Base-by-base conservation (phyloP, 495 filamentous ascomycete species). In the Neurospora sp. region DNA sequence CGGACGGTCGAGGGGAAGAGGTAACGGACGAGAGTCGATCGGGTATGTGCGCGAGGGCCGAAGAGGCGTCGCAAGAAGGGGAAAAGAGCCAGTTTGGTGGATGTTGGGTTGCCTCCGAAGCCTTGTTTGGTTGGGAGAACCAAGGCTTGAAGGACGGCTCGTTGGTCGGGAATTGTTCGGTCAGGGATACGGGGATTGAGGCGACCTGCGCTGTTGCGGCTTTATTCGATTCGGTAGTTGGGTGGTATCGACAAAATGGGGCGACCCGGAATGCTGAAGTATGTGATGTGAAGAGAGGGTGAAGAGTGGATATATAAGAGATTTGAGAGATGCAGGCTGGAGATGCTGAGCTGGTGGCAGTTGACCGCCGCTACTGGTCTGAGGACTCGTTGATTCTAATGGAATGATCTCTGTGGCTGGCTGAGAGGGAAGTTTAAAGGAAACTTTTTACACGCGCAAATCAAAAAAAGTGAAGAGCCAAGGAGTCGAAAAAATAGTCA, bases 1-100 rank as follows among this genome's bases (percentile, higher is more conserved):
- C 53, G 53, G 53, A 61, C 53, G 27, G 53, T 65, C 72, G 83
- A 81, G 6, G 90, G 89, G 73, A 90, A 87, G 69, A 90, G 79
- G 73, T 83, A 85, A 27, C 88, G 88, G 71, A 92, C 80, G 71
- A 94, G 83, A 71, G 75, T 76, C 22, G 73, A 75, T 69, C 73
- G 37, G 71, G 31, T 42, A 39, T 16, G 39, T 10, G 20, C 9
- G 71, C 65, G 39, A 20, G n/a, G 65, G 73, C 53, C 70, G 71
- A 68, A 31, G 18, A 61, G 76, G 72, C 71, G 69, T 20, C 76
- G 76, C 20, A 73, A 27, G 45, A 76, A 74, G 71, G 74, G 73
- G 44, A 70, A 73, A 14, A 76, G 77, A 69, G 77, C 77, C 77
- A 79, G 70, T 27, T 76, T 79, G 27, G 20, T 70, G 45, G 71